Conservation (phyloP, 306 rosid species). For the Castanopsis chinensis region DNA sequence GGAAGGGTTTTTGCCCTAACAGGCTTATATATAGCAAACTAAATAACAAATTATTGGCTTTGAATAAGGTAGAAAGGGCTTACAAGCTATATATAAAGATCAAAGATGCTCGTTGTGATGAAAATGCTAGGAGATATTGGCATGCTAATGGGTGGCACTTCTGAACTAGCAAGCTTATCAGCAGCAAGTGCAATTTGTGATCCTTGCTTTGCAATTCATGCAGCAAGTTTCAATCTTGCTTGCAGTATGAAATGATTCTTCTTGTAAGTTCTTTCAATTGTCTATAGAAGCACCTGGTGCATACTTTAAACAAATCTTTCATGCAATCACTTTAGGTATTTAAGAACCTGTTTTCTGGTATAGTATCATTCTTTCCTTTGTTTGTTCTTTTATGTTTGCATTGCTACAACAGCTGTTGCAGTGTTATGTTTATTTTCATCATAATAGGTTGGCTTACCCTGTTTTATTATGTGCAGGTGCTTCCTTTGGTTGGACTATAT, state of each 20-base stretch:
- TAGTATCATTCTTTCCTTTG: neutral
- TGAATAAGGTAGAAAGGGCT: conserved; percentile 57
- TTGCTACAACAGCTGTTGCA: neutral
- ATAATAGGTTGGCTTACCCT: neutral
- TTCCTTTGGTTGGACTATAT: neutral
- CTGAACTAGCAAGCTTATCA: conserved; percentile 31
- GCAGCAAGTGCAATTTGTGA: neutral
- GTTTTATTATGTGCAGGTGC: neutral
- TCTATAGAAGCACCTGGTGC: neutral
- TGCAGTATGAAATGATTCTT: neutral
- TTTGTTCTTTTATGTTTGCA: neutral
- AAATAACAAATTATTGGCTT: conserved; percentile 58
- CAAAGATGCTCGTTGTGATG: conserved; percentile 58
- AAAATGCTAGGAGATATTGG: conserved; percentile 67
- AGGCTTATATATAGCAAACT: conserved; percentile 76
- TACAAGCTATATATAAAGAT: conserved; percentile 67
- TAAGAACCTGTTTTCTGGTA: neutral
- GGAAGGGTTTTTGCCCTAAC: conserved; percentile 70
- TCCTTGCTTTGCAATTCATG: neutral
- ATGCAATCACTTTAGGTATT: neutral
- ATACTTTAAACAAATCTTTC: neutral
- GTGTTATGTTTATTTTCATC: neutral
- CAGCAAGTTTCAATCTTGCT: neutral
- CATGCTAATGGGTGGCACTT: conserved; percentile 90
- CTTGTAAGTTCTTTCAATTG: neutral